Percentiles rank a stretch among this genome's conserved stretches.
Conservation (phyloP, 352 stramenopile species). For the Blastocystis sp. region DNA sequence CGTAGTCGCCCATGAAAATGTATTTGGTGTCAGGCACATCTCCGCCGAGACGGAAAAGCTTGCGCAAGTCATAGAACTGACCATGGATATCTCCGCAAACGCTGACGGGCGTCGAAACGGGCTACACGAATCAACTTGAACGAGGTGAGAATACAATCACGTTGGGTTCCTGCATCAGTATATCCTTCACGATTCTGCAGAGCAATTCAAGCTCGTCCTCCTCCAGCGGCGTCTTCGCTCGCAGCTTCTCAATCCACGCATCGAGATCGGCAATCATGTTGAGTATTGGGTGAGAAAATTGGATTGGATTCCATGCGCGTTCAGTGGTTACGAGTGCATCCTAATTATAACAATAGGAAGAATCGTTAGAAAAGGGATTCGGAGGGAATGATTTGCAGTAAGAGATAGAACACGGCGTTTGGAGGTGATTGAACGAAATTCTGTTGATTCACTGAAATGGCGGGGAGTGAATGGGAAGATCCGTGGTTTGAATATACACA, state of each 20-base stretch:
- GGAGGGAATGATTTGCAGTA: no score
- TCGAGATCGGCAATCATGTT: constrained; percentile 65
- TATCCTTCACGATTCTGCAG: constrained; percentile 75
- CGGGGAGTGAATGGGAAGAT: no score
- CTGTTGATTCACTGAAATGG: no score
- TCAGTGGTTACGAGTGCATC: constrained; percentile 11
- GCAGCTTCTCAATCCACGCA: constrained; percentile 73
- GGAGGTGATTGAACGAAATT: background rate
- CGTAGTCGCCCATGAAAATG: constrained; percentile 80
- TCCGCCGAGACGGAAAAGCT: constrained; percentile 74
- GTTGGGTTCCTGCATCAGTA: constrained; percentile 77
- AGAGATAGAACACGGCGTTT: background rate
- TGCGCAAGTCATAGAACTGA: constrained; percentile 76
- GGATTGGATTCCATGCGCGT: background rate
- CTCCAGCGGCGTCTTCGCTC: constrained; percentile 69
- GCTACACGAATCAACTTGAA: background rate
- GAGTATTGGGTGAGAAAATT: background rate
- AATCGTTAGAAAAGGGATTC: background rate
- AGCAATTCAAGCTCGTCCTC: constrained; percentile 76
- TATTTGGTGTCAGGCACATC: constrained; percentile 76
- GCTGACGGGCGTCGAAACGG: constrained; percentile 70
- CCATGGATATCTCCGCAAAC: constrained; percentile 77
- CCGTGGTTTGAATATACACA: no score
- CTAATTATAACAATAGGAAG: no score
- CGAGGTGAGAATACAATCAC: constrained; percentile 7